Percentiles rank a stretch among this genome's conserved stretches.
Evolutionary conservation across 495 filamentous ascomycete species (phyloP).

Genomic region (Pseudoneurospora amorphoporcata): DNA sequence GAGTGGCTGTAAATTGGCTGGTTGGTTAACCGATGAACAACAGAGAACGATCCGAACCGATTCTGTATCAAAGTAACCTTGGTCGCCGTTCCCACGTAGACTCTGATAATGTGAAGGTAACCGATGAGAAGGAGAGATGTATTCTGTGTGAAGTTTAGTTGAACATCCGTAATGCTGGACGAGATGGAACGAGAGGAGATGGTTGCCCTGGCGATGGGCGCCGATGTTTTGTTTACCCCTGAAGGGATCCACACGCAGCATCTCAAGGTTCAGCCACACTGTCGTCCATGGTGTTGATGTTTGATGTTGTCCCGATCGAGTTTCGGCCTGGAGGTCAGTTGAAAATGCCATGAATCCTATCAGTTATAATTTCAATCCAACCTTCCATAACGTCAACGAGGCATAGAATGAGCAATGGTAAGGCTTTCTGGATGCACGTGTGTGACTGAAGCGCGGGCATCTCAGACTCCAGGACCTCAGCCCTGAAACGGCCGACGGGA

Average conservation of each 20-base stretch:
- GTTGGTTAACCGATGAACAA: not conserved
- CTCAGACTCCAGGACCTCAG: not conserved
- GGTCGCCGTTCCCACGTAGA: constrained; percentile 7
- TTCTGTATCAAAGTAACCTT: constrained; percentile 30
- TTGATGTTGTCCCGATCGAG: not conserved
- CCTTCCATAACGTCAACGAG: not conserved
- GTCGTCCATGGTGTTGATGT: not conserved
- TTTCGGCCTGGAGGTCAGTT: not conserved
- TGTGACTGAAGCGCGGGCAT: not conserved
- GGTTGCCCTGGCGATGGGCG: not conserved
- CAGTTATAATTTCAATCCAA: not conserved
- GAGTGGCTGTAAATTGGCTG: not conserved
- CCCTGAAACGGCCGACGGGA: not conserved
- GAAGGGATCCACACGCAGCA: not conserved
- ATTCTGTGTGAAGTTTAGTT: not conserved
- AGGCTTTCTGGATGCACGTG: not conserved
- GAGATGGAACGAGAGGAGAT: not conserved
- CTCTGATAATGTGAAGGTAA: not conserved
- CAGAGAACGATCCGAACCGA: constrained; percentile 25
- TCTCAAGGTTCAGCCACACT: not conserved
- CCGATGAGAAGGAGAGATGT: not conserved
- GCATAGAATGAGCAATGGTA: not conserved
- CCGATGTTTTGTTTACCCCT: not conserved
- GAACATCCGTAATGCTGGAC: not conserved
- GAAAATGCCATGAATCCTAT: not conserved